phyloP scores from a whole-genome alignment of 2,329 filamentous ascomycete genomes.

The Ophiostoma quercus region DNA sequence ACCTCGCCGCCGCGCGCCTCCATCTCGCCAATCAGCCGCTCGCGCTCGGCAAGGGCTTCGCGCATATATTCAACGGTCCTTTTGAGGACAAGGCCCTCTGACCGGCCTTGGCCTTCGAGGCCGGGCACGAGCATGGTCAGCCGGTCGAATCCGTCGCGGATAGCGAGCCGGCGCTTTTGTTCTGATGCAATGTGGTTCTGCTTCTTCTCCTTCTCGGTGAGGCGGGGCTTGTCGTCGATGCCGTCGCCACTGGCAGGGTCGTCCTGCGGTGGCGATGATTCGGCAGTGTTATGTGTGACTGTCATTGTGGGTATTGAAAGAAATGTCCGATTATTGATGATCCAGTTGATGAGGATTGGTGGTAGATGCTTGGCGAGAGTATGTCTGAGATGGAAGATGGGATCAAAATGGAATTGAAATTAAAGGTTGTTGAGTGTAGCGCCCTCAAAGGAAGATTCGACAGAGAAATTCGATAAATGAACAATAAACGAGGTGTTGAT shows the following conservation, averaged over 20 bases:
- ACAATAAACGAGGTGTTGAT: neutral
- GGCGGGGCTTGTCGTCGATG: conserved; percentile 32
- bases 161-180: conserved; percentile 48
- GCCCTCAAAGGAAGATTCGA: too few species aligned
- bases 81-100: conserved; percentile 77
- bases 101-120: conserved; percentile 74
- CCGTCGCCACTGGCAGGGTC: conserved; percentile 20
- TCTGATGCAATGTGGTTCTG: conserved; percentile 37
- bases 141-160: conserved; percentile 77
- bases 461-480: neutral
- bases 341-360: neutral
- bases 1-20: conserved; percentile 54
- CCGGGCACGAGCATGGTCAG: conserved; percentile 76
- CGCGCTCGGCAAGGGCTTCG: conserved; percentile 54
- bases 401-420: too few species aligned
- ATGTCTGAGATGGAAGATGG: too few species aligned
- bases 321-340: neutral
- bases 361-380: too few species aligned
- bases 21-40: conserved; percentile 52
- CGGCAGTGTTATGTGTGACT: conserved; percentile 18
- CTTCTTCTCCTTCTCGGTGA: conserved; percentile 40
- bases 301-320: neutral
- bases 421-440: too few species aligned
- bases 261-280: conserved; percentile 16
- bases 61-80: conserved; percentile 62